Base-by-base conservation (phyloP, 352 stramenopile species). In the Pythium apleroticum region DNA sequence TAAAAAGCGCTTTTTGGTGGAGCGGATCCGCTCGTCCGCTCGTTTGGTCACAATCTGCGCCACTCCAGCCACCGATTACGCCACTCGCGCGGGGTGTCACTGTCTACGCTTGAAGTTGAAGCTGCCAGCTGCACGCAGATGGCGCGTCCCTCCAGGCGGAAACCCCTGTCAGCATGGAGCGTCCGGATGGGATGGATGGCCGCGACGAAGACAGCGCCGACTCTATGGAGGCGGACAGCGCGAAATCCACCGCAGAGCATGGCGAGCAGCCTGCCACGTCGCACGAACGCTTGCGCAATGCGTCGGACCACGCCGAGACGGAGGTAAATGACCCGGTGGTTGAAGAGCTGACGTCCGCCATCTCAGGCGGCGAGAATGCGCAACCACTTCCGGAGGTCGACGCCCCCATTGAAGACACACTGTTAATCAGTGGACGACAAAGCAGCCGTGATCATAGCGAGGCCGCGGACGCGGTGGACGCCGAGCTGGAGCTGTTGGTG, bases 101-200 rank as follows among this genome's bases (percentile, higher is more conserved):
- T 46, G 54, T 22, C 30, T 9, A 33, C 46, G 3, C 52, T 72
- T 72, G 66, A 72, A 72, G 66, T 72, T 72, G 66, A 72, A 68
- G 66, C 60, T 62, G 55, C 45, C 54, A 49, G 31, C 28, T 48
- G 54, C 54, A 60, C 25, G 41, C 41, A 49, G 41, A 27, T 49
- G 41, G 41, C n/a, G 41, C 41, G 41, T 22, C 41, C n/a, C 41
- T 25, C 41, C 19, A 24, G 4, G 41, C 41, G 41, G 41, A 49
- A 49, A 49, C 41, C 41, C 11, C 35, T 12, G 10, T 33, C n/a
- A 48, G 31, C 15, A 63, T 63, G 57, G 45, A 52, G 24, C 45
- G 22, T 31, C 49, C 22, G 19, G 43, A 27, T 45, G 30, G 15
- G 27, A 63, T 20, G 24, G 22, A 54, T 30, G 12, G 52, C 22